Evolutionary conservation across 2,329 filamentous ascomycete species (phyloP).

Genomic region (Chaetomium olivaceum): DNA sequence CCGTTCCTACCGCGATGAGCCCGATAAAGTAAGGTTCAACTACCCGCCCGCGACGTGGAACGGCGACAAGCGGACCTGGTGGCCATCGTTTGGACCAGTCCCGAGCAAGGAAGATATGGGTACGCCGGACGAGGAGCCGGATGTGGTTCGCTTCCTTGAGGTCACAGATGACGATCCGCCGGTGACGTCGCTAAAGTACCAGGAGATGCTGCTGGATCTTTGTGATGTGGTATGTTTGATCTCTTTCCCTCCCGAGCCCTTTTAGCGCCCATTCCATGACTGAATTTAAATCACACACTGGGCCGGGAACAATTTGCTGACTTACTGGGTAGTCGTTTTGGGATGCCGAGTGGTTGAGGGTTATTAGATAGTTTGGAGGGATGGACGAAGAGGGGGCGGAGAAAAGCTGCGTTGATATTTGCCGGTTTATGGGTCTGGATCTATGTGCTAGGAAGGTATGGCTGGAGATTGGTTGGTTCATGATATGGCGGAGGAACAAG

Average conservation of each 20-base stretch:
- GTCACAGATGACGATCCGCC: neutral
- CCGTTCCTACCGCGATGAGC: neutral
- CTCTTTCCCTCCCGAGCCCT: too few species aligned
- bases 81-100: neutral
- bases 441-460: neutral
- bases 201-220: slow-evolving; percentile 6
- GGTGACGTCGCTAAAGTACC: neutral
- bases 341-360: slow-evolving; percentile 15
- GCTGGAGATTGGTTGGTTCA: neutral
- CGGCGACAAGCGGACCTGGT: neutral
- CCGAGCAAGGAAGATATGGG: neutral
- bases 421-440: neutral
- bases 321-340: neutral
- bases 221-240: neutral
- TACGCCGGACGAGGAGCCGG: neutral
- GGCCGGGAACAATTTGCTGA: neutral
- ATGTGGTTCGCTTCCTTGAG: neutral
- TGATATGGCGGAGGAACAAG: neutral
- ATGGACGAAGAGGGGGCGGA: neutral
- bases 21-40: neutral
- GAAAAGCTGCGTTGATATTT: neutral
- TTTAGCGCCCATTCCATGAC: too few species aligned
- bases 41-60: neutral
- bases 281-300: neutral
- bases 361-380: neutral